These are phyloP conservation scores for Scenedesmus sp. DNA, from an alignment of 163 green algal species.

Conservation along the genomic window DNA sequence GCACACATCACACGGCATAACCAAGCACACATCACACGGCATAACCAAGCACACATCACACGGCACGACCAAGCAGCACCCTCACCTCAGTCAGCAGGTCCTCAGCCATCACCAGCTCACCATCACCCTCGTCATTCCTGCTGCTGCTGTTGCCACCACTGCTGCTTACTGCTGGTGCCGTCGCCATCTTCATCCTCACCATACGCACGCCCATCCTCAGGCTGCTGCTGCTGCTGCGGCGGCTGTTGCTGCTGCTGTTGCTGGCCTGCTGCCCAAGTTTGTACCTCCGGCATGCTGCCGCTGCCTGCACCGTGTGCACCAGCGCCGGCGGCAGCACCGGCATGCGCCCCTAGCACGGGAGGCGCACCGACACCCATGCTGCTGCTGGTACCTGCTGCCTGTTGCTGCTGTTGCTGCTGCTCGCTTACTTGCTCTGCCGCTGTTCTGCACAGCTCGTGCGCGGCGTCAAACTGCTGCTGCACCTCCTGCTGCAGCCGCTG, in stretches of 20 bases:
- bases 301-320: not conserved
- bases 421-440: not conserved
- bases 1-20: too few species aligned
- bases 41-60: not conserved
- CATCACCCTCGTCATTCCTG: conserved; percentile 1
- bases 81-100: conserved; percentile 41
- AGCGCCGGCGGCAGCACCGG: not conserved
- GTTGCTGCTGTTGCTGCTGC: conserved; percentile 10
- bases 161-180: not conserved
- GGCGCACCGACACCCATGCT: too few species aligned
- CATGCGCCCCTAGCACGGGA: not conserved
- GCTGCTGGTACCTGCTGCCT: not conserved
- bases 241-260: not conserved
- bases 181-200: not conserved
- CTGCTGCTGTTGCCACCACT: conserved; percentile 8
- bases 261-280: not conserved
- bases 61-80: not conserved
- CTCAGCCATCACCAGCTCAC: not conserved
- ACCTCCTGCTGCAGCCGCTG: conserved; percentile 13
- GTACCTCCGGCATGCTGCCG: not conserved
- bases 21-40: too few species aligned
- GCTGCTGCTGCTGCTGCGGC: conserved; percentile 31
- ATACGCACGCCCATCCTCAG: not conserved
- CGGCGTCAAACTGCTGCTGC: not conserved
- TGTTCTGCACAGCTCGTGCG: not conserved